Percentiles rank a stretch among this genome's conserved stretches.
phyloP scores from a whole-genome alignment of 1,139 yeast species.

The Geotrichum aggregatum region DNA sequence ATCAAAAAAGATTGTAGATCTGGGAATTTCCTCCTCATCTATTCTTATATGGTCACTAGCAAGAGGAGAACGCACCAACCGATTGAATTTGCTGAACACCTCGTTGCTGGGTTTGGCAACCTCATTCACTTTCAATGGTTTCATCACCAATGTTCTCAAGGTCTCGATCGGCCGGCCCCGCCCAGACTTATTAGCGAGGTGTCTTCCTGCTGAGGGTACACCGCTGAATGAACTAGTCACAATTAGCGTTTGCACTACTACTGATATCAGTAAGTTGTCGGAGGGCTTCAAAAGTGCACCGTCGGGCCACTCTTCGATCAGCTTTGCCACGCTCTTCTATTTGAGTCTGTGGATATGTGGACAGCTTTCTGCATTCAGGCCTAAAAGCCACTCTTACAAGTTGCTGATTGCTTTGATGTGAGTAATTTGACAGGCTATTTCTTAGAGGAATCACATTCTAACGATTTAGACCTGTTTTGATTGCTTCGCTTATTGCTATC shows the following conservation, averaged over 20 bases:
- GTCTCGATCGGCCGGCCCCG: slow-evolving; percentile 76
- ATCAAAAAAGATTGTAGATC: background rate
- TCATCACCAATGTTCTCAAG: slow-evolving; percentile 56
- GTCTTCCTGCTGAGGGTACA: slow-evolving; percentile 49
- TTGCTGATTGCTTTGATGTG: slow-evolving; percentile 28
- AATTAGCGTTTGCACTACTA: slow-evolving; percentile 49
- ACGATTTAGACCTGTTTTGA: slow-evolving; percentile 13
- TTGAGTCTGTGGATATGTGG: slow-evolving; percentile 60
- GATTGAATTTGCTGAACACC: slow-evolving; percentile 36
- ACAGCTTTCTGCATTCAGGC: slow-evolving; percentile 45
- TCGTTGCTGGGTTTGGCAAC: slow-evolving; percentile 46
- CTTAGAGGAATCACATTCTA: background rate
- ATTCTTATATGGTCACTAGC: slow-evolving; percentile 33
- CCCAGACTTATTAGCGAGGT: slow-evolving; percentile 73
- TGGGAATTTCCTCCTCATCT: slow-evolving; percentile 33
- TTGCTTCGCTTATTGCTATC: slow-evolving; percentile 20
- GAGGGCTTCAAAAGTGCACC: slow-evolving; percentile 83
- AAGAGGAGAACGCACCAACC: slow-evolving; percentile 28
- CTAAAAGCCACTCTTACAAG: slow-evolving; percentile 36
- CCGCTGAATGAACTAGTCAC: slow-evolving; percentile 46
- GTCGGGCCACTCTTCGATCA: slow-evolving; percentile 70
- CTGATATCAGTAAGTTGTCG: slow-evolving; percentile 32
- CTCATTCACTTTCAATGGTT: slow-evolving; percentile 43
- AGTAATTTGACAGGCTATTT: background rate
- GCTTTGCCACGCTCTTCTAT: slow-evolving; percentile 65